Conservation (phyloP, 257 asterid species). For the Plectranthus barbatus region DNA sequence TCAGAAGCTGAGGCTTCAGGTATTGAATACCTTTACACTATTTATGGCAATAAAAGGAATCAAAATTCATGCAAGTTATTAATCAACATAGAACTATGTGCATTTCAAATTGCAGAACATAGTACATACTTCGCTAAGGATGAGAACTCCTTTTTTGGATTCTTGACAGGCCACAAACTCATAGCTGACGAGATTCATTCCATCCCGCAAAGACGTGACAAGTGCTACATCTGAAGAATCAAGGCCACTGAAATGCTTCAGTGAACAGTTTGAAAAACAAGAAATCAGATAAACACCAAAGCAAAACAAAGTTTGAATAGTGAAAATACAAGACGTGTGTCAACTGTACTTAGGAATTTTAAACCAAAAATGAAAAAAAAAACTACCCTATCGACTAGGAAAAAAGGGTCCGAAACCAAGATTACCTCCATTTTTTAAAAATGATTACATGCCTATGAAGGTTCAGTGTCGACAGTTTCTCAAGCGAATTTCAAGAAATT, state of each 20-base stretch:
- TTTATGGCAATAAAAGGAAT: too few relatives aligned
- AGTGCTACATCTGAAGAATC: slow-evolving; percentile 78
- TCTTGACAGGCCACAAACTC: slow-evolving; percentile 98
- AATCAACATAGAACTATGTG: too few relatives aligned
- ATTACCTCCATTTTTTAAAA: too few relatives aligned
- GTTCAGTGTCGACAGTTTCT: background rate
- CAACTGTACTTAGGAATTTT: too few relatives aligned
- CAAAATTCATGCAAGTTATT: too few relatives aligned
- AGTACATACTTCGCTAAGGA: slow-evolving; percentile 76
- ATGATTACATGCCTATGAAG: too few relatives aligned
- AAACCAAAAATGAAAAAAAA: too few relatives aligned
- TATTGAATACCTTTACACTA: too few relatives aligned
- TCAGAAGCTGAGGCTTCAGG: too few relatives aligned
- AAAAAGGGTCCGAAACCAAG: too few relatives aligned
- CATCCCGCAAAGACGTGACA: slow-evolving; percentile 93
- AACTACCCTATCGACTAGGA: too few relatives aligned
- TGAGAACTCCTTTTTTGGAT: slow-evolving; percentile 83
- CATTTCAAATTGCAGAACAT: background rate
- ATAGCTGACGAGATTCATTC: slow-evolving; percentile 98
- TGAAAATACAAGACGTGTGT: background rate
- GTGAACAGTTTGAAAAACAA: background rate
- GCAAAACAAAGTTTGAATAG: background rate
- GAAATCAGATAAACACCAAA: background rate
- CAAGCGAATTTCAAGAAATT: background rate
- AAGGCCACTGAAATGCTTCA: background rate